A percentile compares a stretch with the other conserved stretches of the same genome.
Evolutionary conservation across 805 yeast species (phyloP).

Genomic region (Ogataea naganishii): DNA sequence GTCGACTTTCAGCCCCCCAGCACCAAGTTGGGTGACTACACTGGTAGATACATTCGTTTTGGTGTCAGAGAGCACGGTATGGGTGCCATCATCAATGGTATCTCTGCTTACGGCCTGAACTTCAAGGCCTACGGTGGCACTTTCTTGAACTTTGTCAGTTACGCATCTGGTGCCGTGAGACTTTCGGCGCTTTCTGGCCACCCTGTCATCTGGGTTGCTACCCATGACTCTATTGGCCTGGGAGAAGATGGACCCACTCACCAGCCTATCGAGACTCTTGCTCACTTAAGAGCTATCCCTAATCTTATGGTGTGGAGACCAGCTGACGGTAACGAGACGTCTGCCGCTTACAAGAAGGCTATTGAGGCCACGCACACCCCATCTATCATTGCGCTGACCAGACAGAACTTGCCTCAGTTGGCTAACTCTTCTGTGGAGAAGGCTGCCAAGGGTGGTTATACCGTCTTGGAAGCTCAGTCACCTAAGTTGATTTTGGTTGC

Average conservation of each 20-base stretch:
- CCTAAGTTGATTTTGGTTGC: constrained; percentile 75
- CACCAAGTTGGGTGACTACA: constrained; percentile 72
- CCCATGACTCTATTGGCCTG: constrained; percentile 84
- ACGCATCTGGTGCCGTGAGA: constrained; percentile 84
- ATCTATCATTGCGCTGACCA: constrained; percentile 65
- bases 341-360: constrained; percentile 73
- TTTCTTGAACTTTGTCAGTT: constrained; percentile 84
- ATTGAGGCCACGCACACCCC: constrained; percentile 58
- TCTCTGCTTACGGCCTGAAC: constrained; percentile 82
- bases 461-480: constrained; percentile 45
- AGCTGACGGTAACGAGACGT: constrained; percentile 84
- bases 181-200: constrained; percentile 76
- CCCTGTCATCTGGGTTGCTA: constrained; percentile 81
- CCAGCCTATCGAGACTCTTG: constrained; percentile 85
- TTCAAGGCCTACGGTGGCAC: constrained; percentile 93
- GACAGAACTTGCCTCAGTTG: constrained; percentile 89
- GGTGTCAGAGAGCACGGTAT: constrained; percentile 99
- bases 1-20: constrained; percentile 88
- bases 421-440: constrained; percentile 87
- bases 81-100: constrained; percentile 98
- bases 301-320: constrained; percentile 86
- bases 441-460: constrained; percentile 94
- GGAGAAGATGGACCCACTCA: constrained; percentile 95
- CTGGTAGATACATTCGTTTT: constrained; percentile 91
- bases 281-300: constrained; percentile 80